Percentiles rank a stretch among this genome's conserved stretches.
These are phyloP conservation scores for Holtermanniella nyarrowii DNA, from an alignment of 768 basidiomycete species.

Conservation along the genomic window DNA sequence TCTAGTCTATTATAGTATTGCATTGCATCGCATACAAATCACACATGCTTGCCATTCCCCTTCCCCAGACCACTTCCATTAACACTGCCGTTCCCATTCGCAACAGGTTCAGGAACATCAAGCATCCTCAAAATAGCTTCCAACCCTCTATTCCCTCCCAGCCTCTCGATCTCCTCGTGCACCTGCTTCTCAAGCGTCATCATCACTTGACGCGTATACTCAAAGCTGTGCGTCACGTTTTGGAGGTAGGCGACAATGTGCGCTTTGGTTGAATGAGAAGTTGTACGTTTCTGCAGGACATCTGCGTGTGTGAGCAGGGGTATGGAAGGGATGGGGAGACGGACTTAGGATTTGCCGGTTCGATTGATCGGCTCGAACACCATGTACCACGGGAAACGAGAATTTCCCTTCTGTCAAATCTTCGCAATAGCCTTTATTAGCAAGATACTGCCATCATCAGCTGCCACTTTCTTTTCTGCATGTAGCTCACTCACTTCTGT, in stretches of 20 bases:
- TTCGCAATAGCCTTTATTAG: constrained; percentile 67
- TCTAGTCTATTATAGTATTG: too few relatives aligned
- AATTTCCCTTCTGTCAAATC: constrained; percentile 96
- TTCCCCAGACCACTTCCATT: too few relatives aligned
- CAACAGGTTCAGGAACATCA: constrained; percentile 40
- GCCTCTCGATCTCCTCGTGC: constrained; percentile 53
- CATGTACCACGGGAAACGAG: constrained; percentile 89
- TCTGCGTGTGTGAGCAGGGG: constrained; percentile 46
- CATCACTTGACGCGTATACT: constrained; percentile 69
- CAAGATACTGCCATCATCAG: constrained; percentile 53
- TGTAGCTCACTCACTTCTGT: constrained; percentile 51
- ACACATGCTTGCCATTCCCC: too few relatives aligned
- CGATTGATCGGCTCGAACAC: constrained; percentile 63
- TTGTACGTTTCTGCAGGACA: constrained; percentile 77
- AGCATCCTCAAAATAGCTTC: constrained; percentile 43
- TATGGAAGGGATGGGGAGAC: constrained; percentile 27
- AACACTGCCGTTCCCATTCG: too few relatives aligned
- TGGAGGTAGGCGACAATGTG: constrained; percentile 72
- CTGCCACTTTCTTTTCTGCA: background rate
- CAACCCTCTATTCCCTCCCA: constrained; percentile 67
- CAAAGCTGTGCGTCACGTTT: constrained; percentile 69
- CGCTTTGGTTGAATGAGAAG: constrained; percentile 65
- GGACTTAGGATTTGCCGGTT: constrained; percentile 76
- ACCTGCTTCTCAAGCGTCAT: constrained; percentile 58
- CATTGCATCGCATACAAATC: too few relatives aligned